These are phyloP conservation scores for Babesia ovata DNA, from an alignment of 169 alveolate genomes.

Conservation along the genomic window DNA sequence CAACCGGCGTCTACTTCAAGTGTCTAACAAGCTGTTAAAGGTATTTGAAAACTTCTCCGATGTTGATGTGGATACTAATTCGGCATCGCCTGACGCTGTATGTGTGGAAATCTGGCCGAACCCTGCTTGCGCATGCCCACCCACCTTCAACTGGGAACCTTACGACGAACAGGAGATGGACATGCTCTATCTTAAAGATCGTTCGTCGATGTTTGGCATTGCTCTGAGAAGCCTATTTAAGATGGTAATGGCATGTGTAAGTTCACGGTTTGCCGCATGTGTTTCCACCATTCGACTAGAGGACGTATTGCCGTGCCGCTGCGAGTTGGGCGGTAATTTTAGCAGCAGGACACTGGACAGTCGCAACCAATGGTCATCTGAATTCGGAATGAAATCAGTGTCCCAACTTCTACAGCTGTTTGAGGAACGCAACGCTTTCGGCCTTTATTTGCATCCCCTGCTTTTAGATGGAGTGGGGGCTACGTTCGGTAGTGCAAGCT, in stretches of 20 bases:
- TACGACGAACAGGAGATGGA: not conserved
- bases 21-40: not conserved
- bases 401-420: not conserved
- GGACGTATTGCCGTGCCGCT: constrained; percentile 24
- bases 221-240: constrained; percentile 1
- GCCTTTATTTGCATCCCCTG: constrained; percentile 12
- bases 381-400: not conserved
- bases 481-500: not conserved
- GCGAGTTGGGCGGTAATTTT: constrained; percentile 11
- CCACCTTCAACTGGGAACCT: not conserved
- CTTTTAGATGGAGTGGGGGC: not conserved
- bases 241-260: not conserved
- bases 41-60: not conserved
- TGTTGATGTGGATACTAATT: not conserved
- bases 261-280: not conserved
- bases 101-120: not conserved
- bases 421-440: constrained; percentile 24
- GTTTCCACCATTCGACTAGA: not conserved
- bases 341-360: not conserved
- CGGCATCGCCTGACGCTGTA: not conserved
- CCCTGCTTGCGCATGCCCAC: not conserved
- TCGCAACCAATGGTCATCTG: constrained; percentile 13
- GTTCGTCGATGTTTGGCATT: not conserved
- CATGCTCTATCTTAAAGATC: constrained; percentile 4
- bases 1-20: not conserved